Evolutionary conservation across 2,329 filamentous ascomycete genomes (phyloP), one percentile per base, ranked within the genome.

Genomic region (Sclerotinia nivalis): DNA sequence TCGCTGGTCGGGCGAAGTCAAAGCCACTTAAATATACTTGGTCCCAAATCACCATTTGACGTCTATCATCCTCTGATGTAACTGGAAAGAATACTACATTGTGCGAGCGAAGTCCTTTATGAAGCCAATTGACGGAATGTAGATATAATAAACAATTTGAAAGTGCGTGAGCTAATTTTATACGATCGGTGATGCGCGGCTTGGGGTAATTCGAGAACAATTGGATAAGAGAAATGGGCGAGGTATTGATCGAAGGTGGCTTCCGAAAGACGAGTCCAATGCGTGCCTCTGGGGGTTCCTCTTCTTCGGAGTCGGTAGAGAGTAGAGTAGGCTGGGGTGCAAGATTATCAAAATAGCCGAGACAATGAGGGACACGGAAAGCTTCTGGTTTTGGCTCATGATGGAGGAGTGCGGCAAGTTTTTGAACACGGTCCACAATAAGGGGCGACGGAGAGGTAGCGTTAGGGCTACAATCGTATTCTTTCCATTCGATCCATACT

Each of bases 101-200:
- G 68, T 84, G 79, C 70, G 82, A 83, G 18, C 85, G 83, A 7
- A 88, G 79, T n/a, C 84, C 85, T 73, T 88, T 88, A 79, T 87
- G 86, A 8, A 88, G 80, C 85, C 85, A 87, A 71, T 86, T 83
- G 1, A 86, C 84, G 3, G 84, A 81, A 73, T 87, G 85, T 0
- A 87, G 80, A 69, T 86, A 85, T 60, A 87, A 78, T 4, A 88
- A 76, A 25, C 83, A 87, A 73, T 85, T 84, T 69, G 84, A 80
- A 43, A 88, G 79, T 37, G 83, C 82, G 60, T 82, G 81, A 58
- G 86, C 86, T 25, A 89, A 81, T 40, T 75, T 78, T 68, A 87
- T 80, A 45, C 87, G 82, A 34, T 83, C 81, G 0, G 85, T 86
- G 4, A 88, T 80, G 1, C 83, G 80, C 1, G 86, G 86, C 65